Conservation (phyloP, 495 filamentous ascomycete species). For the Podospora comata region DNA sequence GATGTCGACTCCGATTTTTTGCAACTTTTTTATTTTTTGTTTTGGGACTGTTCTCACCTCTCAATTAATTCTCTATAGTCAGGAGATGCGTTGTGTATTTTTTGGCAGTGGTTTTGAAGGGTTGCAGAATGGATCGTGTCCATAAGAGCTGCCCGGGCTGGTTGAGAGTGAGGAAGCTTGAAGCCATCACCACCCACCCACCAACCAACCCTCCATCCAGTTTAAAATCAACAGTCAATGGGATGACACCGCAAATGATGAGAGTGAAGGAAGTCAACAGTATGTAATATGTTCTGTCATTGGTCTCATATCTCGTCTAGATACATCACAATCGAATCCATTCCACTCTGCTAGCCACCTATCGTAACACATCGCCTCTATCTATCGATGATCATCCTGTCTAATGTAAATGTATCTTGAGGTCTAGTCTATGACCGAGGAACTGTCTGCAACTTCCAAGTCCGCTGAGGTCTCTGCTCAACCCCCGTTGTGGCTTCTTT, state of each 20-base stretch:
- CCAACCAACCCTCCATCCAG: too few species aligned
- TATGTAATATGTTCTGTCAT: not conserved
- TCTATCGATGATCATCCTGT: not conserved
- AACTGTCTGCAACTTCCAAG: not conserved
- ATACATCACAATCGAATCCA: not conserved
- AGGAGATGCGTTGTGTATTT: not conserved
- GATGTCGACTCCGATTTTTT: conserved; percentile 45
- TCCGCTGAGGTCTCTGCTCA: not conserved
- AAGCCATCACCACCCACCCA: not conserved
- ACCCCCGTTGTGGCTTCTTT: not conserved
- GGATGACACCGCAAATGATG: too few species aligned
- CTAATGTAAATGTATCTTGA: not conserved
- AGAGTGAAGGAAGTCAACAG: too few species aligned
- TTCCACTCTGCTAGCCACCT: not conserved
- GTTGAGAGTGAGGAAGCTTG: not conserved
- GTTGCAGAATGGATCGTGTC: not conserved
- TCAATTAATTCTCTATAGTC: not conserved
- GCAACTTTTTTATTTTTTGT: conserved; percentile 31
- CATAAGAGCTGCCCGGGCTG: not conserved
- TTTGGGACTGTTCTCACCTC: conserved; percentile 15
- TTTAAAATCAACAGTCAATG: too few species aligned
- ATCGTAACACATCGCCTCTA: not conserved
- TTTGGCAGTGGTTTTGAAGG: not conserved
- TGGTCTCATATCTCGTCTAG: not conserved
- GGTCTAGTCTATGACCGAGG: not conserved